phyloP scores from a whole-genome alignment of 306 rosid species.

The Trichosanthes cucumerina region DNA sequence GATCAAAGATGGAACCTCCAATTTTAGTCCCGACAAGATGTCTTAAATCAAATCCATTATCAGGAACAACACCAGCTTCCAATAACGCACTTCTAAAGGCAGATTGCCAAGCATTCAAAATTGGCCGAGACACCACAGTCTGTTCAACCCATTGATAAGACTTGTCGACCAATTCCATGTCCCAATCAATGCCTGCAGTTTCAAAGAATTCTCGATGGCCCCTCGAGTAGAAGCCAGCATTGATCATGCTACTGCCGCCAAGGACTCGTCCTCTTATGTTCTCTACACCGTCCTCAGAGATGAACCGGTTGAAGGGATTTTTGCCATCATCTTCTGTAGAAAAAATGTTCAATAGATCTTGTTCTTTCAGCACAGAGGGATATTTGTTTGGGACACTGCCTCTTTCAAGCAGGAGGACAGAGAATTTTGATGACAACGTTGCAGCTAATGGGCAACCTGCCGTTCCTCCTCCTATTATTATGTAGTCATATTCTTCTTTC shows the following conservation, averaged over 20 bases:
- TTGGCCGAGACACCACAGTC: not conserved
- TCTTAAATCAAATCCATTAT: conserved; percentile 4
- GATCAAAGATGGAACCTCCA: conserved; percentile 12
- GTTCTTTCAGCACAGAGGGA: not conserved
- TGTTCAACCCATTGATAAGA: conserved; percentile 21
- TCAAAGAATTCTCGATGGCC: conserved; percentile 6
- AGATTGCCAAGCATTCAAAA: not conserved
- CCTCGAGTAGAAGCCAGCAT: conserved; percentile 8
- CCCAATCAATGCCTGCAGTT: conserved; percentile 11
- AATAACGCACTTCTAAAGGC: conserved; percentile 3
- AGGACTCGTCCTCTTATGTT: conserved; percentile 15
- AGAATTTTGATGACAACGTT: conserved; percentile 17
- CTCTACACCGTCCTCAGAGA: conserved; percentile 18
- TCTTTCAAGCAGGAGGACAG: conserved; percentile 21
- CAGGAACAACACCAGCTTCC: conserved; percentile 8
- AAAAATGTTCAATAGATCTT: not conserved
- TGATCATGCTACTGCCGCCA: conserved; percentile 21
- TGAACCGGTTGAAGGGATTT: not conserved
- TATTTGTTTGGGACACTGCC: conserved; percentile 4
- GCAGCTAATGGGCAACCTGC: conserved; percentile 30
- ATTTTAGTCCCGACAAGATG: conserved; percentile 10
- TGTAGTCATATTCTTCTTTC: conserved; percentile 20
- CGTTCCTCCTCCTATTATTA: conserved; percentile 28
- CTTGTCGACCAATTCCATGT: conserved; percentile 5
- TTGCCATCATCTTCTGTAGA: not conserved